These are phyloP conservation scores for Hypholoma sublateritium DNA, from an alignment of 768 basidiomycete species.

Conservation along the genomic window DNA sequence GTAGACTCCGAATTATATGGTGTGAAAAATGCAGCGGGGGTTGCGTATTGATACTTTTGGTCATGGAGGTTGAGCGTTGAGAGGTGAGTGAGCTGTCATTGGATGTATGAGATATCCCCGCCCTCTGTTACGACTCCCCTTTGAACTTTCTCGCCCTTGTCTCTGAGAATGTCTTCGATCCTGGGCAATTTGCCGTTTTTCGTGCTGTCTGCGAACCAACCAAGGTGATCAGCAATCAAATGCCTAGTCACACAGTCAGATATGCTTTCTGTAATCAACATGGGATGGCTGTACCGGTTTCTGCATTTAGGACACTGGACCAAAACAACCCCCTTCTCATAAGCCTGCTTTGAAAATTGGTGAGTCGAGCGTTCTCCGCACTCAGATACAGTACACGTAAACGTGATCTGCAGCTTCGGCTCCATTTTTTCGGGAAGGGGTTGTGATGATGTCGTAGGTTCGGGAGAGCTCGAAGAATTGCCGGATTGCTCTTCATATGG, in stretches of 20 bases:
- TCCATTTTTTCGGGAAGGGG: conserved; percentile 43
- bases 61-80: neutral
- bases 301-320: conserved; percentile 90
- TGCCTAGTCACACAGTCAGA: conserved; percentile 44
- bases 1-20: neutral
- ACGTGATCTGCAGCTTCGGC: conserved; percentile 72
- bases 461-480: conserved; percentile 7
- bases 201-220: conserved; percentile 88
- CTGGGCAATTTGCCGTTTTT: conserved; percentile 71
- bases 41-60: neutral
- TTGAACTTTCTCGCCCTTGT: conserved; percentile 75
- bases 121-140: conserved; percentile 46
- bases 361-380: conserved; percentile 84
- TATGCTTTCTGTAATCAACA: conserved; percentile 4
- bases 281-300: conserved; percentile 61
- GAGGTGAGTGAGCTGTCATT: conserved; percentile 15
- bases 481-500: conserved; percentile 1
- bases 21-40: neutral
- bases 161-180: conserved; percentile 78
- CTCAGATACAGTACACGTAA: conserved; percentile 78
- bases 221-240: conserved; percentile 86
- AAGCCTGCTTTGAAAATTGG: conserved; percentile 81
- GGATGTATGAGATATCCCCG: conserved; percentile 57
- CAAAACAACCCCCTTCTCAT: conserved; percentile 86
- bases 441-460: conserved; percentile 24